phyloP scores from a whole-genome alignment of 495 filamentous ascomycete species.

The Aspergillus conjunctus region DNA sequence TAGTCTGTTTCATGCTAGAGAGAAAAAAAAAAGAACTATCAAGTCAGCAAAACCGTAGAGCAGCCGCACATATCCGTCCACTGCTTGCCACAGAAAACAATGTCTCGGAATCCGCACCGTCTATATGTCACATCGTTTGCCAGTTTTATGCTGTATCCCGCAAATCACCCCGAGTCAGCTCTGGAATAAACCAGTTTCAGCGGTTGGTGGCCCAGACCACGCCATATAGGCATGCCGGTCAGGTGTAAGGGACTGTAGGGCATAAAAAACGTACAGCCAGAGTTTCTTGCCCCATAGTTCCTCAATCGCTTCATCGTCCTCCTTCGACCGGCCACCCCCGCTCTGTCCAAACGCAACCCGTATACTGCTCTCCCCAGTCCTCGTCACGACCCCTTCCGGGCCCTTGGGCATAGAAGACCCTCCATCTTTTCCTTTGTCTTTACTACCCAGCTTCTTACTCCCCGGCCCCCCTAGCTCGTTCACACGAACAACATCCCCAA shows the following conservation, averaged over 20 bases:
- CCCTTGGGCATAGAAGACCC: slow-evolving; percentile 52
- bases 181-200: background rate
- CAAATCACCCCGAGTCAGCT: slow-evolving; percentile 18
- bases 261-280: slow-evolving; percentile 55
- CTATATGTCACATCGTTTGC: slow-evolving; percentile 93
- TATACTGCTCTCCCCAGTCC: slow-evolving; percentile 58
- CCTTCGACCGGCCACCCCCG: slow-evolving; percentile 46
- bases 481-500: slow-evolving; percentile 85
- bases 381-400: slow-evolving; percentile 79
- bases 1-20: slow-evolving; percentile 83
- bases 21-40: background rate
- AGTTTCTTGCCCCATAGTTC: slow-evolving; percentile 62
- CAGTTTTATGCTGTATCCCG: slow-evolving; percentile 70
- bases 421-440: slow-evolving; percentile 69
- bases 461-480: slow-evolving; percentile 69
- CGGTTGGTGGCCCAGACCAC: no score
- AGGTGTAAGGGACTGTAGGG: background rate
- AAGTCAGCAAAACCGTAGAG: background rate
- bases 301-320: slow-evolving; percentile 61
- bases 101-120: slow-evolving; percentile 51
- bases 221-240: background rate
- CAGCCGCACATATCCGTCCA: background rate
- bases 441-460: slow-evolving; percentile 61
- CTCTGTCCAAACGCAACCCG: slow-evolving; percentile 72
- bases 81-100: background rate